Conservation (phyloP, 148 eudicot genomes). For the Chenopodium album region DNA sequence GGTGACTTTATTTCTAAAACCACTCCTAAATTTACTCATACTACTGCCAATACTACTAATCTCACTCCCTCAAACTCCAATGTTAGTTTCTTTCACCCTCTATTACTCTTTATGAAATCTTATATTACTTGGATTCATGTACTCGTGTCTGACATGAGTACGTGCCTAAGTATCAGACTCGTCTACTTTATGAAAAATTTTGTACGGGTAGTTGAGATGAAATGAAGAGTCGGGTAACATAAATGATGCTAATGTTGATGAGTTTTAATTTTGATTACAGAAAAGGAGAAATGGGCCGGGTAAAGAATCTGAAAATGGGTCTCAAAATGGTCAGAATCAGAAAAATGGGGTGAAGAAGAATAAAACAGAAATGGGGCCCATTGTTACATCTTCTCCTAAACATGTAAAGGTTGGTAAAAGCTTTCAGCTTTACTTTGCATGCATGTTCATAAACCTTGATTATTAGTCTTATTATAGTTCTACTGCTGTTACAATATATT, state of each 20-base stretch:
- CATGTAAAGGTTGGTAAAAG: constrained; percentile 30
- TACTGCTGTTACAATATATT: background rate
- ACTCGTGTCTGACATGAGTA: background rate
- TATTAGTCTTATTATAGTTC: background rate
- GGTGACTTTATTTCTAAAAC: constrained; percentile 30
- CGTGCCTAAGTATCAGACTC: background rate
- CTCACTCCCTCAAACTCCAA: background rate
- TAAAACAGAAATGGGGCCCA: constrained; percentile 26
- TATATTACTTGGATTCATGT: background rate
- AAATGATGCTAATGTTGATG: background rate
- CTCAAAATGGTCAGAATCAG: constrained; percentile 15
- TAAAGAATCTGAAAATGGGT: constrained; percentile 27
- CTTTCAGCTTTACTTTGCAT: constrained; percentile 26
- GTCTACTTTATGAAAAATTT: no score
- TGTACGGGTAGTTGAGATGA: background rate
- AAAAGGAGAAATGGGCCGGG: constrained; percentile 36
- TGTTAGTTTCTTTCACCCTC: constrained; percentile 4
- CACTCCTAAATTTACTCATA: background rate
- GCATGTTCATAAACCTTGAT: constrained; percentile 10
- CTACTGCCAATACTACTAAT: background rate
- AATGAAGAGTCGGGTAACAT: background rate
- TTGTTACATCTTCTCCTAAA: constrained; percentile 3
- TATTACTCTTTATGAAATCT: background rate
- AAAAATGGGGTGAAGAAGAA: constrained; percentile 31
- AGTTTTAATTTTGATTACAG: constrained; percentile 17